These are phyloP conservation scores for Sordariomycetes sp. DNA, from an alignment of 2,329 filamentous ascomycete genomes.

Conservation along the genomic window DNA sequence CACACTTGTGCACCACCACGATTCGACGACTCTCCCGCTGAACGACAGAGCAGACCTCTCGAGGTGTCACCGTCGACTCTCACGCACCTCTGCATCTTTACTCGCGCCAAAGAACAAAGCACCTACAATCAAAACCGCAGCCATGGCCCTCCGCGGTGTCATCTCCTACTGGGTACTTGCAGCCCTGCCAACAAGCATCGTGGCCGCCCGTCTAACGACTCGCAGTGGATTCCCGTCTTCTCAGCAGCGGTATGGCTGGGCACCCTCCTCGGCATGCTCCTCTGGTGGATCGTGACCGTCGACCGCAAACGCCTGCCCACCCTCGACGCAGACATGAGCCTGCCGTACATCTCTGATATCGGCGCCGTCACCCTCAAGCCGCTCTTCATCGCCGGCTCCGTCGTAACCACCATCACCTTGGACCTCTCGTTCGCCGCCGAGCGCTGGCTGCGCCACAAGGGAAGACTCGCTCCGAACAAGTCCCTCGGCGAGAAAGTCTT, in stretches of 20 bases:
- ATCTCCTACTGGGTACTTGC: slow-evolving; percentile 30
- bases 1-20: no score
- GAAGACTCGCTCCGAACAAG: slow-evolving; percentile 67
- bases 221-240: slow-evolving; percentile 57
- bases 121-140: slow-evolving; percentile 1
- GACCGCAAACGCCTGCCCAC: slow-evolving; percentile 48
- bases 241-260: slow-evolving; percentile 56
- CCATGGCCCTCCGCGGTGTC: slow-evolving; percentile 20
- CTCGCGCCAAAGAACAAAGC: no score
- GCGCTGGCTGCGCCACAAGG: slow-evolving; percentile 74
- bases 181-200: background rate
- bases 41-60: no score
- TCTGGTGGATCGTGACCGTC: slow-evolving; percentile 55
- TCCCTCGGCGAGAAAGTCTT: slow-evolving; percentile 54
- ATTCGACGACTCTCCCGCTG: no score
- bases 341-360: slow-evolving; percentile 67
- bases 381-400: slow-evolving; percentile 66
- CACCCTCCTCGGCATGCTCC: slow-evolving; percentile 60
- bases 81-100: no score
- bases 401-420: slow-evolving; percentile 67
- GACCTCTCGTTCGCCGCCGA: slow-evolving; percentile 74
- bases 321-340: slow-evolving; percentile 47
- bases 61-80: no score
- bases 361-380: slow-evolving; percentile 58
- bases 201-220: background rate